Evolutionary conservation across 2,329 filamentous ascomycete species (phyloP), one percentile per base, ranked within the genome.

Genomic region (Paraphoma sp.): DNA sequence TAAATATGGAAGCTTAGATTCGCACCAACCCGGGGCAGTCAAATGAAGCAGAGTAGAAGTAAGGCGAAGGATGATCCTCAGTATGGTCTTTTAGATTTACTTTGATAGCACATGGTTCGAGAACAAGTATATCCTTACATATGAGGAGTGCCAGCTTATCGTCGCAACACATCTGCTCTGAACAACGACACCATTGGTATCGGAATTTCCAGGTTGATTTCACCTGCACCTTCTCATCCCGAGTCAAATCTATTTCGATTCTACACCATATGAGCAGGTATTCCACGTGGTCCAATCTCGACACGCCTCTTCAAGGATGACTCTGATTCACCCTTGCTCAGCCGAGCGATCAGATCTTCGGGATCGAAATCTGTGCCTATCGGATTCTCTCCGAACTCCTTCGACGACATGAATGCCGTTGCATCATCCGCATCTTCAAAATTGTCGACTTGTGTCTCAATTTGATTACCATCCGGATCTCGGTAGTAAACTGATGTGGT

Each of bases 401-500:
- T 48, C 0, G 63, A 54, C 18, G 12, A 45, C 79, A 85, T 81
- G 58, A 74, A 83, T 9, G 56, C 67, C 0, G 59, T 75, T 0
- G 78, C 76, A 33, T 80, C 80, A 18, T 71, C 65, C 1, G 52
- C 31, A n/a, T 45, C 52, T 5, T 60, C 55, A 44, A 64, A 65
- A 30, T 55, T 62, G 47, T 78, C 79, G 53, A 81, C 77, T 61
- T 83, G 80, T 4, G 74, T 77, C 69, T 84, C 82, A 30, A 84
- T 50, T 60, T 70, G 59, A 64, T 83, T 83, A 11, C 80, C 79
- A 45, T 54, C 46, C 5, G 81, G 81, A 63, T 84, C 82, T 7
- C 59, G 54, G 62, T 83, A 83, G 65, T 84, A 83, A 40, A 83
- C 78, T 60, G 75, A 79, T 0, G 74, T 80, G 1, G 78, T 83